A percentile compares a stretch with the other conserved stretches of the same genome.
These are phyloP conservation scores for Calycina herbarum DNA, from an alignment of 2,329 filamentous ascomycete species.

Conservation along the genomic window DNA sequence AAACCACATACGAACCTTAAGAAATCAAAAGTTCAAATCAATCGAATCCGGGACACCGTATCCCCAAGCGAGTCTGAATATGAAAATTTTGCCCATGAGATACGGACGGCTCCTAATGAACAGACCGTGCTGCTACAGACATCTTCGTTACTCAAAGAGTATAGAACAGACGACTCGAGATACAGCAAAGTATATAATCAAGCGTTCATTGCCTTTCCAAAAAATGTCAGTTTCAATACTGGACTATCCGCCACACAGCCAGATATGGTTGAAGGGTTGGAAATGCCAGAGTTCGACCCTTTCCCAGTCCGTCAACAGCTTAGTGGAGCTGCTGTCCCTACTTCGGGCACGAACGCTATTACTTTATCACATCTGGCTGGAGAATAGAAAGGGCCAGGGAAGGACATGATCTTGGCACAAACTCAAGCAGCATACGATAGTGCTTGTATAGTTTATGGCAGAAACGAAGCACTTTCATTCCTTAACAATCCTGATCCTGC, in stretches of 20 bases:
- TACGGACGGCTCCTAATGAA: conserved; percentile 18
- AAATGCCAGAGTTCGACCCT: conserved; percentile 20
- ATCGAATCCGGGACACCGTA: conserved; percentile 12
- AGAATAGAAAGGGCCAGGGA: conserved; percentile 20
- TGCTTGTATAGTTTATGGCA: conserved; percentile 25
- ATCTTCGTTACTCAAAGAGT: conserved; percentile 16
- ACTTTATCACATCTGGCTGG: conserved; percentile 26
- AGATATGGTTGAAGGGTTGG: conserved; percentile 35
- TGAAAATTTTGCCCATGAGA: conserved; percentile 7
- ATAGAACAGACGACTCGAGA: conserved; percentile 10
- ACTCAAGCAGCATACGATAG: conserved; percentile 26
- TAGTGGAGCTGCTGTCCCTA: conserved; percentile 14
- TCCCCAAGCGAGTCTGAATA: conserved; percentile 20
- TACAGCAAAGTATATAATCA: conserved; percentile 21
- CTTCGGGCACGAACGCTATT: neutral
- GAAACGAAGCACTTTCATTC: conserved; percentile 24
- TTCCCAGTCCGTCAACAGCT: conserved; percentile 21
- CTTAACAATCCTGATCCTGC: conserved; percentile 22
- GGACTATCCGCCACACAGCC: conserved; percentile 34
- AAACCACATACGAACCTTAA: conserved; percentile 15
- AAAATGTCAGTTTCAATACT: conserved; percentile 34
- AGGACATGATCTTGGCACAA: conserved; percentile 19
- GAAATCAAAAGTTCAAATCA: conserved; percentile 2
- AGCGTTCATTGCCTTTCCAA: conserved; percentile 30
- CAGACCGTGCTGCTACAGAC: conserved; percentile 16